These are phyloP conservation scores for Ceratocystis harringtonii DNA, from an alignment of 2,329 filamentous ascomycete species.

Conservation along the genomic window DNA sequence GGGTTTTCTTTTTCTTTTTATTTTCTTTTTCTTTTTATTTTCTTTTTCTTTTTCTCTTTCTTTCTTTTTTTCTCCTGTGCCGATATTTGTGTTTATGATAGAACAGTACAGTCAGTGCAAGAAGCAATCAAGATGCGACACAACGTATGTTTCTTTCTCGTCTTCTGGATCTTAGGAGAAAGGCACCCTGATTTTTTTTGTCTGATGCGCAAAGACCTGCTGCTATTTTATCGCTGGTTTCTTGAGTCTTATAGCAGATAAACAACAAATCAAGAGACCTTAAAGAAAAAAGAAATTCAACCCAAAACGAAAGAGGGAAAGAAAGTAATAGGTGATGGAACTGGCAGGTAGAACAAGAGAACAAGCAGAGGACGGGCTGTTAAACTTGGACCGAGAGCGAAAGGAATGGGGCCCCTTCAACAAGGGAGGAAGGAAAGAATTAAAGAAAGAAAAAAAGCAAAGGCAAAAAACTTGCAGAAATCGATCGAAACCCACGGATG, in stretches of 20 bases:
- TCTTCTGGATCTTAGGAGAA: not conserved
- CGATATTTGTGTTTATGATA: not conserved
- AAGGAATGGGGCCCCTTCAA: not conserved
- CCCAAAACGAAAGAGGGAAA: too few relatives aligned
- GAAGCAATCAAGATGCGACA: not conserved
- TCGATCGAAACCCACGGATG: slow-evolving; percentile 9
- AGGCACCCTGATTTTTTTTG: not conserved
- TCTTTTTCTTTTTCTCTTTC: not conserved
- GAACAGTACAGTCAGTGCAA: not conserved
- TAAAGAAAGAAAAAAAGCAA: not conserved
- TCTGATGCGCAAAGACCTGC: not conserved
- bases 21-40: not conserved
- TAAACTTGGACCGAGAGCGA: not conserved
- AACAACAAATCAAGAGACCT: not conserved
- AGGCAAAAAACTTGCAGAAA: slow-evolving; percentile 7
- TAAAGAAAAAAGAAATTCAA: not conserved
- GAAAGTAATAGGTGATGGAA: too few relatives aligned
- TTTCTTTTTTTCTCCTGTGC: not conserved
- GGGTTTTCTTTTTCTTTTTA: not conserved
- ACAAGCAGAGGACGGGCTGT: not conserved
- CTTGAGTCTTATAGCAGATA: not conserved
- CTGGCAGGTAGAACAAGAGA: not conserved
- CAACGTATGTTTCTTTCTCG: not conserved
- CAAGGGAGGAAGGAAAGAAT: not conserved
- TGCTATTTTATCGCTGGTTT: not conserved